Conservation (phyloP, 1,284 basidiomycete genomes). For the Vanrija humicola region DNA sequence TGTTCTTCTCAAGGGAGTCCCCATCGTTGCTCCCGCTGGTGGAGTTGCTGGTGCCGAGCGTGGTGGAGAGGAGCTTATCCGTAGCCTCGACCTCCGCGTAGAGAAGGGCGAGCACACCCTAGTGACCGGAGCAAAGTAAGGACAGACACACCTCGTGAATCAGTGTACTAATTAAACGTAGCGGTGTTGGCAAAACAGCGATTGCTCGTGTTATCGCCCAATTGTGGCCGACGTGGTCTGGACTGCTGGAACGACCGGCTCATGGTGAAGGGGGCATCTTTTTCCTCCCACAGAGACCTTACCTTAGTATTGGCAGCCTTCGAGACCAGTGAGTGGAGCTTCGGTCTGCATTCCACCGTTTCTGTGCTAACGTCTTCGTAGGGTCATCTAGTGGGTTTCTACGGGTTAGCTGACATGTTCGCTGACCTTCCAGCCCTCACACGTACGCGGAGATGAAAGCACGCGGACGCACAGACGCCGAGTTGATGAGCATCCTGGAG, state of each 20-base stretch:
- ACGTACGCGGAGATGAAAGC: slow-evolving; percentile 71
- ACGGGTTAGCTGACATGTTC: too few species aligned
- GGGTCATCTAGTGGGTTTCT: slow-evolving; percentile 42
- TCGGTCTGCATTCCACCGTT: neutral
- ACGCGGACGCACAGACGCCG: slow-evolving; percentile 61
- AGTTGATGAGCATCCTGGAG: slow-evolving; percentile 69
- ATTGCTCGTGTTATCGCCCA: slow-evolving; percentile 86
- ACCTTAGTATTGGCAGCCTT: slow-evolving; percentile 80
- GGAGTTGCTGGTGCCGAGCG: slow-evolving; percentile 53
- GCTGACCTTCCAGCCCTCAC: slow-evolving; percentile 65
- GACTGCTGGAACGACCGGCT: slow-evolving; percentile 51
- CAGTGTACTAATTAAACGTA: slow-evolving; percentile 37
- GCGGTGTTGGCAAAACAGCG: slow-evolving; percentile 90
- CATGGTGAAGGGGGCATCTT: slow-evolving; percentile 61
- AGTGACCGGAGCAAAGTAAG: slow-evolving; percentile 73
- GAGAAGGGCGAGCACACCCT: slow-evolving; percentile 80
- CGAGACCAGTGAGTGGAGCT: slow-evolving; percentile 68
- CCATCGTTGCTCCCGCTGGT: slow-evolving; percentile 67
- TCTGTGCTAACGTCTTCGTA: slow-evolving; percentile 6
- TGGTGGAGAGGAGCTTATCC: slow-evolving; percentile 63
- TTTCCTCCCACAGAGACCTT: slow-evolving; percentile 87
- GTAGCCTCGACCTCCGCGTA: slow-evolving; percentile 67
- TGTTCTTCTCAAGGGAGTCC: slow-evolving; percentile 65
- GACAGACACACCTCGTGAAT: neutral
- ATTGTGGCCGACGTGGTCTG: slow-evolving; percentile 65